phyloP scores from a whole-genome alignment of 2,329 filamentous ascomycete genomes.

The Fusarium chuoi region DNA sequence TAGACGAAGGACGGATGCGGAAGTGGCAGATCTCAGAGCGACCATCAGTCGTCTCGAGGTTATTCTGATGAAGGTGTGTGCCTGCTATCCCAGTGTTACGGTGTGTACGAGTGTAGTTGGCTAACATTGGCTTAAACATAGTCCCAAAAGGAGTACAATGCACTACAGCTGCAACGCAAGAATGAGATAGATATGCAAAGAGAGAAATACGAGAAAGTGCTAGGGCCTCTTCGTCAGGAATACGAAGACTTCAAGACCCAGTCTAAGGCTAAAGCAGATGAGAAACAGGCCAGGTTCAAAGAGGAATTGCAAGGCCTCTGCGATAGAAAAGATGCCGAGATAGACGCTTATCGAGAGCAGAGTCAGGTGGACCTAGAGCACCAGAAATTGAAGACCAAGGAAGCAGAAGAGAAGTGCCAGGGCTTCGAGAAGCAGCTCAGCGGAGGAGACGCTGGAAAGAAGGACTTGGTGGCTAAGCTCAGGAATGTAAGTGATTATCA shows the following conservation, averaged over 20 bases:
- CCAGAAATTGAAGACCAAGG: slow-evolving; percentile 35
- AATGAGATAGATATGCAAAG: slow-evolving; percentile 28
- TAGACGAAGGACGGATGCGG: slow-evolving; percentile 64
- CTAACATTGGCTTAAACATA: slow-evolving; percentile 44
- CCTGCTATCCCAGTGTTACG: neutral
- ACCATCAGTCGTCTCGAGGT: slow-evolving; percentile 71
- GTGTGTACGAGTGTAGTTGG: neutral
- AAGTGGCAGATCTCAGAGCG: slow-evolving; percentile 70
- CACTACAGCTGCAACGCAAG: slow-evolving; percentile 29
- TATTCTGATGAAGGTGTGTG: slow-evolving; percentile 67
- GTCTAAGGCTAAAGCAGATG: slow-evolving; percentile 18
- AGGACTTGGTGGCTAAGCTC: slow-evolving; percentile 38
- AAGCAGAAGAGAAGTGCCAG: slow-evolving; percentile 38
- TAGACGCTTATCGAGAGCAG: slow-evolving; percentile 43
- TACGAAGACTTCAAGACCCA: slow-evolving; percentile 40
- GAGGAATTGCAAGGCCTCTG: slow-evolving; percentile 10
- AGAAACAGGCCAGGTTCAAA: slow-evolving; percentile 11
- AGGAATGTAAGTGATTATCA: slow-evolving; percentile 38
- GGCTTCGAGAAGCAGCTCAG: slow-evolving; percentile 45
- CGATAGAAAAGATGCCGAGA: slow-evolving; percentile 22
- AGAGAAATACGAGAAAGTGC: slow-evolving; percentile 15
- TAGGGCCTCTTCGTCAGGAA: slow-evolving; percentile 18
- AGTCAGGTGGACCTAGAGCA: slow-evolving; percentile 35
- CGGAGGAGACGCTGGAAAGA: slow-evolving; percentile 26
- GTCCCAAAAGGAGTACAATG: slow-evolving; percentile 66